These are phyloP conservation scores for Neolentinus lepideus DNA, from an alignment of 1,284 basidiomycete genomes.

Conservation along the genomic window DNA sequence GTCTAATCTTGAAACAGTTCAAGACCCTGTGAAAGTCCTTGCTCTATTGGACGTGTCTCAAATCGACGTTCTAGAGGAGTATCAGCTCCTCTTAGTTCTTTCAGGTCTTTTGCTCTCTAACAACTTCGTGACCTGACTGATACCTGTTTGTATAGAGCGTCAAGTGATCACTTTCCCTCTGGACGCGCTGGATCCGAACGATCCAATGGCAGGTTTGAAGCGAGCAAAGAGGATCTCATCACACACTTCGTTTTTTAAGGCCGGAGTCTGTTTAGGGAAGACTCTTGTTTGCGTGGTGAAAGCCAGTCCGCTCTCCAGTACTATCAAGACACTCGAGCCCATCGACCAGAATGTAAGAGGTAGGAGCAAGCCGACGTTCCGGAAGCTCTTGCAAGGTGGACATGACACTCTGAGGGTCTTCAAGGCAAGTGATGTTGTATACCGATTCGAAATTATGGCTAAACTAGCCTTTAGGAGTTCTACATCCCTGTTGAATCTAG, in stretches of 20 bases:
- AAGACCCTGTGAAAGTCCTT: slow-evolving; percentile 84
- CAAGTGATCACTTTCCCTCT: slow-evolving; percentile 96
- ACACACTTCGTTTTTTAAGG: slow-evolving; percentile 98
- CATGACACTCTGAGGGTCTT: slow-evolving; percentile 94
- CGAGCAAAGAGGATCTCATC: slow-evolving; percentile 93
- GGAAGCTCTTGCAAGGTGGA: slow-evolving; percentile 88
- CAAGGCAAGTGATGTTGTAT: slow-evolving; percentile 51
- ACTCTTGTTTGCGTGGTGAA: slow-evolving; percentile 99
- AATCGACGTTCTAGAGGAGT: slow-evolving; percentile 95
- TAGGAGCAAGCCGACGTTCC: slow-evolving; percentile 88
- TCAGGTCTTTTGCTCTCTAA: slow-evolving; percentile 53
- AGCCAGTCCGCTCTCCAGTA: slow-evolving; percentile 89
- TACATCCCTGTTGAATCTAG: slow-evolving; percentile 98
- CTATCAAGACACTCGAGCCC: slow-evolving; percentile 96
- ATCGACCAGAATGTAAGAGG: slow-evolving; percentile 86
- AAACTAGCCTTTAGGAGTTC: slow-evolving; percentile 68
- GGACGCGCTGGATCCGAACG: slow-evolving; percentile 86
- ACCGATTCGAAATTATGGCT: neutral
- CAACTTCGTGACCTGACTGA: slow-evolving; percentile 4
- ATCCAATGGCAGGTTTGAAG: slow-evolving; percentile 88
- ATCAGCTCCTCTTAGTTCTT: slow-evolving; percentile 91
- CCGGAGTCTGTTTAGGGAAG: slow-evolving; percentile 86
- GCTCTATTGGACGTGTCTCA: slow-evolving; percentile 88
- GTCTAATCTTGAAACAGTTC: slow-evolving; percentile 59
- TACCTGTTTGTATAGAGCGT: slow-evolving; percentile 50